Evolutionary conservation across 768 basidiomycete species (phyloP), one percentile per base, ranked within the genome.

Genomic region (Podaxis sp.): DNA sequence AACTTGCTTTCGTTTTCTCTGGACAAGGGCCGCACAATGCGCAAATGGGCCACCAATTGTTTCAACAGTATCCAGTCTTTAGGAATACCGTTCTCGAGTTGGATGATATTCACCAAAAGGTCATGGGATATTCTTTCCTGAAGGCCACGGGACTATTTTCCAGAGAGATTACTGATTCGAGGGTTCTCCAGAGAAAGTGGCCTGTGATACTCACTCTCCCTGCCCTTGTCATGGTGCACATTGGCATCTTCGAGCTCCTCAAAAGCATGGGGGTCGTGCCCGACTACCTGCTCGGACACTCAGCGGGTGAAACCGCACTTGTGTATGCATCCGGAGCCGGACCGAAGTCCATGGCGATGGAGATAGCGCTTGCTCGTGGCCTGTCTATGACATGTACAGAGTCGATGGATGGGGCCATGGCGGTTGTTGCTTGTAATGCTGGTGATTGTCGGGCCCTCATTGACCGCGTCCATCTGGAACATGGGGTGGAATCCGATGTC

Each of bases 231-330:
- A 78, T 82, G 64, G 62, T 80, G 53, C 81, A 82, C 62, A 76
- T 82, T 9, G 81, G 79, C 0, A 57, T 80, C 5, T 73, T 74
- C 62, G 81, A 82, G 50, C 69, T 77, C 2, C 63, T 81, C 1
- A 61, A 61, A 1, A 69, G 70, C 50, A 46, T 79, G 13, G 75
- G 77, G 6, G 56, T 79, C 48, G 61, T 57, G 11, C 78, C 81
- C 0, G 72, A 78, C 46, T 66, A 69, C 5, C 66, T 80, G 14
- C 51, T 81, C 5, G 81, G 81, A 0, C 79, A 81, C 65, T 81
- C 80, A n/a, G 78, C 79, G 13, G 80, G 80, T 10, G 80, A 82
- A 62, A 77, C 78, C 0, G 75, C 76, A 0, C 52, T 80, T 18
- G 60, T 81, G 10, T 79, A 79, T 57, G 74, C 78, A 0, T 78